Evolutionary conservation across 2,329 filamentous ascomycete species (phyloP).

Genomic region (Fusarium abutilonis): DNA sequence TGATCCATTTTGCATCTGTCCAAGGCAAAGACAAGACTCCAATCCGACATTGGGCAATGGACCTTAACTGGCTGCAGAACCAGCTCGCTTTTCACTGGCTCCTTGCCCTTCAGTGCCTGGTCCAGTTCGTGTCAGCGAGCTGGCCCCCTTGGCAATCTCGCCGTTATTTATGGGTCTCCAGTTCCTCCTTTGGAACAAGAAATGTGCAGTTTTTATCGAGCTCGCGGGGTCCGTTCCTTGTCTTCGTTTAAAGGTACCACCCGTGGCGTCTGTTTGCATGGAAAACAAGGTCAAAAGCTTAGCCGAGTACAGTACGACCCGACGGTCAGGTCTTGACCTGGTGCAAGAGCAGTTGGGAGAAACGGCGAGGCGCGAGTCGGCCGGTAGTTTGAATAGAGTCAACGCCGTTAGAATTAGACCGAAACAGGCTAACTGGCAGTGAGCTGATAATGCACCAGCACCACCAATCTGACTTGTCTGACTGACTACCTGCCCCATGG

Average conservation of each 20-base stretch:
- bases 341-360: slow-evolving; percentile 14
- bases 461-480: too few species aligned
- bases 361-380: slow-evolving; percentile 2
- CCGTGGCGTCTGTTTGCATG: slow-evolving; percentile 25
- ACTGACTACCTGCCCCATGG: neutral
- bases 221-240: slow-evolving; percentile 25
- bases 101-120: slow-evolving; percentile 17
- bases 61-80: slow-evolving; percentile 18
- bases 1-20: too few species aligned
- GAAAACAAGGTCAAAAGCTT: slow-evolving; percentile 18
- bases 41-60: too few species aligned
- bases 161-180: slow-evolving; percentile 18
- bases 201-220: slow-evolving; percentile 33
- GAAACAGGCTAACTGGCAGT: slow-evolving; percentile 16
- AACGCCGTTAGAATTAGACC: slow-evolving; percentile 19
- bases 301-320: slow-evolving; percentile 11
- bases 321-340: slow-evolving; percentile 7
- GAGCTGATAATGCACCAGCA: slow-evolving; percentile 9
- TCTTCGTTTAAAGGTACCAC: slow-evolving; percentile 13
- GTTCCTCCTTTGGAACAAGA: slow-evolving; percentile 11
- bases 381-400: slow-evolving; percentile 36
- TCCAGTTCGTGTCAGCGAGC: slow-evolving; percentile 35
- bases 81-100: slow-evolving; percentile 20
- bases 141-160: slow-evolving; percentile 38
- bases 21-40: too few species aligned